Percentiles rank a stretch among this genome's conserved stretches.
Conservation (phyloP, 2,329 filamentous ascomycete species). For the Aspergillus sp. region DNA sequence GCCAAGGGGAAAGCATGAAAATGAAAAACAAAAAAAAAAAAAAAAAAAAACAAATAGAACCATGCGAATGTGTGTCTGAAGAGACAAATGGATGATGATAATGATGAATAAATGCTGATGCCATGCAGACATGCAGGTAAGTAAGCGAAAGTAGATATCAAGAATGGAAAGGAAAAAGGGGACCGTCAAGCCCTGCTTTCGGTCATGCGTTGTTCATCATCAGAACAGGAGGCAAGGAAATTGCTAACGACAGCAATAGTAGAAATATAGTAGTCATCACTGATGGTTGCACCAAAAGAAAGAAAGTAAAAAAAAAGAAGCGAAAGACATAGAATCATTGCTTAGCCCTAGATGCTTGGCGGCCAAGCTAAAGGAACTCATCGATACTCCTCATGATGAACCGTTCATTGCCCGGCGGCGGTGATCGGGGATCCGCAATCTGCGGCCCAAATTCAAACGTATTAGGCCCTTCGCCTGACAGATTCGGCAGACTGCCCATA, state of each 20-base stretch:
- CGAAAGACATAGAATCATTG: conserved; percentile 25
- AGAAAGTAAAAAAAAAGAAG: conserved; percentile 7
- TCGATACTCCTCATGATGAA: conserved; percentile 40
- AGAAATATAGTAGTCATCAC: not conserved
- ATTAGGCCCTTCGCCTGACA: conserved; percentile 8
- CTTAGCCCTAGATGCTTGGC: conserved; percentile 6
- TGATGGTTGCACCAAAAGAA: conserved; percentile 2
- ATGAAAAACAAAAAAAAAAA: not conserved
- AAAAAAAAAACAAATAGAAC: not conserved
- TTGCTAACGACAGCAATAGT: conserved; percentile 3
- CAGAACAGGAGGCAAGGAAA: conserved; percentile 9
- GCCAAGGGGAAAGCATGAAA: conserved; percentile 8
- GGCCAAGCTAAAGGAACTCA: conserved; percentile 31
- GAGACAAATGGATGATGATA: not conserved
- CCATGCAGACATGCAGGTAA: conserved; percentile 6
- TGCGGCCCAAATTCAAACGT: conserved; percentile 6
- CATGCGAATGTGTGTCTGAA: conserved; percentile 1
- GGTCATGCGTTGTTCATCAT: conserved; percentile 27
- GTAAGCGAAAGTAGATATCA: conserved; percentile 8
- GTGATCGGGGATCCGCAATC: conserved; percentile 33
- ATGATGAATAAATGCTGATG: conserved; percentile 1
- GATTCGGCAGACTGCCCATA: conserved; percentile 25
- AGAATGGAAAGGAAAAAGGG: not conserved
- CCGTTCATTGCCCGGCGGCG: conserved; percentile 29
- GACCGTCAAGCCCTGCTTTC: conserved; percentile 36